Evolutionary conservation across 208 protist genomes (phyloP), one percentile per base, ranked within the genome.

Genomic region (Strigomonas oncopelti): DNA sequence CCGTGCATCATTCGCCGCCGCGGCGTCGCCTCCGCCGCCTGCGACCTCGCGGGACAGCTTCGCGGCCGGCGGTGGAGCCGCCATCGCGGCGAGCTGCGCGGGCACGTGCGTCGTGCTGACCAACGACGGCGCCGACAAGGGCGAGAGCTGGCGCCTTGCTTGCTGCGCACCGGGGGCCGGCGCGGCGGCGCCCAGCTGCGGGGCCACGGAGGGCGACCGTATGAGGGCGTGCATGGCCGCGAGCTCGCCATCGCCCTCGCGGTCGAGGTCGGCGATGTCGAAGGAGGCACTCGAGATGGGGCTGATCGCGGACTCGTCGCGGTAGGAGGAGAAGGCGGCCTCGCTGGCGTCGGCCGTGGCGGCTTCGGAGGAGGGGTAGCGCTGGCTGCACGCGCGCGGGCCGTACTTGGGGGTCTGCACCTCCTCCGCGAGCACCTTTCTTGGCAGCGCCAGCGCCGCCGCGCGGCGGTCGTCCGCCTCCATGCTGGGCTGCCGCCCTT

Each of bases 101-200:
- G 80, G 80, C 1, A 63, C 48, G 46, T 81, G 73, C 31, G 80
- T 85, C 14, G 57, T 69, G 65, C 80, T 85, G n/a, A 77, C 67
- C 14, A 80, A 48, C 28, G 80, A 85, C 9, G 76, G 75, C n/a
- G 64, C 71, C 5, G 76, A 78, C 22, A 55, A 53, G 22, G 52
- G 59, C 34, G 56, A 63, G 34, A 20, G 25, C 38, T 69, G 55
- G 32, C 38, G 38, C 42, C 9, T 27, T 29, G 8, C 51, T 3
- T 4, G 7, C 0, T 48, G 3, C 29, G 5, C 29, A 3, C 46
- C 13, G 27, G n/a, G 20, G 7, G 14, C 1, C 38, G 22, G 28
- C 18, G 54, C 52, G 7, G 34, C 56, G 29, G 14, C 56, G 8
- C 59, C 16, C 64, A 27, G n/a, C 54, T 45, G 56, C n/a, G 46